Evolutionary conservation across 2,329 filamentous ascomycete species (phyloP).

Genomic region (Curvularia sp.): DNA sequence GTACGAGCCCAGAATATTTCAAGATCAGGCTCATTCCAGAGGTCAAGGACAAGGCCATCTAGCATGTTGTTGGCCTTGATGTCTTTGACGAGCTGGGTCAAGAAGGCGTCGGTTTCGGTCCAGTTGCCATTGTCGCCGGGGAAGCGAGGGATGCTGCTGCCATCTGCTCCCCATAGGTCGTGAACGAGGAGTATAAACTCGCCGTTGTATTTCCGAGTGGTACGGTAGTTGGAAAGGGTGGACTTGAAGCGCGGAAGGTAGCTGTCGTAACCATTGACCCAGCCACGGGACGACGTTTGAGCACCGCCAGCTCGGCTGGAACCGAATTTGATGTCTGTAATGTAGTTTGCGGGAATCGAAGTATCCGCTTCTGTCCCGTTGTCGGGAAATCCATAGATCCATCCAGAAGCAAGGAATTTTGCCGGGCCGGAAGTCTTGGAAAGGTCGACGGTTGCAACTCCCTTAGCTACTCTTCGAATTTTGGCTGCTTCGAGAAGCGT

Average conservation of each 20-base stretch:
- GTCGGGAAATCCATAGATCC: constrained; percentile 56
- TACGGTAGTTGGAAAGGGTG: constrained; percentile 56
- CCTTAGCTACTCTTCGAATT: not conserved
- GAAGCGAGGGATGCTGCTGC: constrained; percentile 51
- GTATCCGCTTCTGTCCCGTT: constrained; percentile 42
- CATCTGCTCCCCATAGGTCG: constrained; percentile 60
- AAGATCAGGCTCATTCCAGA: constrained; percentile 63
- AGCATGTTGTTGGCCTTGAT: constrained; percentile 50
- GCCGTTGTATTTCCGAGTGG: constrained; percentile 53
- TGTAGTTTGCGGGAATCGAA: constrained; percentile 50
- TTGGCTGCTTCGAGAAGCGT: not conserved
- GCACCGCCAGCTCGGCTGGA: constrained; percentile 54
- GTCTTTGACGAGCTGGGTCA: constrained; percentile 51
- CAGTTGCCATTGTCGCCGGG: constrained; percentile 62
- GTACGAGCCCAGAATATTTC: constrained; percentile 49
- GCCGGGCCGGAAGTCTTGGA: constrained; percentile 36
- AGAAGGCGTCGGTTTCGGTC: constrained; percentile 55
- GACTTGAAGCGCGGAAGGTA: constrained; percentile 53
- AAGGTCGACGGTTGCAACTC: constrained; percentile 20
- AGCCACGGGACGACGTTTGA: constrained; percentile 51
- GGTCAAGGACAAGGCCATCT: constrained; percentile 55
- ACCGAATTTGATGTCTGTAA: constrained; percentile 50
- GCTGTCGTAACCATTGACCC: constrained; percentile 42
- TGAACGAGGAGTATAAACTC: constrained; percentile 57
- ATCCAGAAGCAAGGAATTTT: constrained; percentile 51